phyloP scores from a whole-genome alignment of 331 rosid genomes.

The Malus hybrid region DNA sequence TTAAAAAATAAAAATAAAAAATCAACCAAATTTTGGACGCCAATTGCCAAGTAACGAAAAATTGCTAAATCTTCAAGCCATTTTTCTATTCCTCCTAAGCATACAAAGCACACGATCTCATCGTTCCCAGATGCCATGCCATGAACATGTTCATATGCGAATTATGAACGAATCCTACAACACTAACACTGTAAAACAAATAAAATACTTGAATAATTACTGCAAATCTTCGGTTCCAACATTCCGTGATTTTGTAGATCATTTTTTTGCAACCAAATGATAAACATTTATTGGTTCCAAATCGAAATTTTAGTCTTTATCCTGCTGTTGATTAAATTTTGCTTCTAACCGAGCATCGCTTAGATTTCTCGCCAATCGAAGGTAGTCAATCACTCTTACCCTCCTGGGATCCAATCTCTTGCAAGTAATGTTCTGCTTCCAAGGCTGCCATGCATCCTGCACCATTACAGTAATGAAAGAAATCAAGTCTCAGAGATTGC shows the following conservation, averaged over 20 bases:
- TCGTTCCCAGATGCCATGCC: not conserved
- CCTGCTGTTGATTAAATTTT: conserved; percentile 15
- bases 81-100: too few relatives aligned
- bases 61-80: not conserved
- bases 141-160: not conserved
- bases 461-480: not conserved
- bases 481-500: not conserved
- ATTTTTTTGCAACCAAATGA: too few relatives aligned
- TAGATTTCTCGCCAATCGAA: conserved; percentile 1
- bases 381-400: conserved; percentile 56
- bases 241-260: not conserved
- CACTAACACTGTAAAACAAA: not conserved
- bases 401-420: conserved; percentile 51
- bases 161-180: too few relatives aligned
- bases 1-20: too few relatives aligned
- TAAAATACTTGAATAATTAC: not conserved
- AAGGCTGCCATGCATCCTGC: conserved; percentile 88
- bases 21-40: not conserved
- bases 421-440: conserved; percentile 91
- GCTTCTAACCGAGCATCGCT: conserved; percentile 31
- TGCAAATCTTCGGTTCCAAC: not conserved
- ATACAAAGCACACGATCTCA: not conserved
- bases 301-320: not conserved
- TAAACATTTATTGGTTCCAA: too few relatives aligned
- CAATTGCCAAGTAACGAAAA: not conserved